Conservation (phyloP, 2,329 filamentous ascomycete species). For the Penicillium digitatum region DNA sequence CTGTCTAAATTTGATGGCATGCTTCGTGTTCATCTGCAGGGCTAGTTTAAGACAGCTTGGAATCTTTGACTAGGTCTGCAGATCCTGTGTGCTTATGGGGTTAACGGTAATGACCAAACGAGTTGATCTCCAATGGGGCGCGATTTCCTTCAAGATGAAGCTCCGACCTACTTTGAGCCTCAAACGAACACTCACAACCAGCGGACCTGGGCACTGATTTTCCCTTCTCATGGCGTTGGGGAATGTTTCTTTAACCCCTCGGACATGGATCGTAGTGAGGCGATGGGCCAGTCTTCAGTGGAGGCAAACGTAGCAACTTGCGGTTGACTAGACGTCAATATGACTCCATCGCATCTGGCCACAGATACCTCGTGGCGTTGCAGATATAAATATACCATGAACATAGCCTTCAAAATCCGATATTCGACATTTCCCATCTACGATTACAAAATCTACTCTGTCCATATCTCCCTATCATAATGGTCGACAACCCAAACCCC, state of each 20-base stretch:
- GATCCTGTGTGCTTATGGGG: background rate
- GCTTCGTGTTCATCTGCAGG: background rate
- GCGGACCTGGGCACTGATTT: background rate
- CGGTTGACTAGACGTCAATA: background rate
- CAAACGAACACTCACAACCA: background rate
- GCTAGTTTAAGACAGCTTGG: background rate
- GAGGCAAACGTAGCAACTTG: background rate
- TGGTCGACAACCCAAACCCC: conserved; percentile 31
- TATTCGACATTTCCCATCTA: background rate
- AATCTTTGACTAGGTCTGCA: background rate
- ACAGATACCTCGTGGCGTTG: background rate
- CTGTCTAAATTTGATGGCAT: background rate
- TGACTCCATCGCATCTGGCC: background rate
- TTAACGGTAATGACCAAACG: too few relatives aligned
- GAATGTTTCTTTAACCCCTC: background rate
- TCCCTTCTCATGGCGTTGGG: too few relatives aligned
- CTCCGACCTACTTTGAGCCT: background rate
- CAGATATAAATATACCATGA: background rate
- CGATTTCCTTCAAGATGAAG: background rate
- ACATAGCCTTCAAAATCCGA: background rate
- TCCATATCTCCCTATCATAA: background rate
- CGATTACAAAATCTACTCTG: background rate
- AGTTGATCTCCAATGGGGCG: too few relatives aligned
- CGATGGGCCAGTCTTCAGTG: background rate
- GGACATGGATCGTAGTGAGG: background rate